Evolutionary conservation across 2,329 filamentous ascomycete species (phyloP).

Genomic region (Botryotinia convoluta): DNA sequence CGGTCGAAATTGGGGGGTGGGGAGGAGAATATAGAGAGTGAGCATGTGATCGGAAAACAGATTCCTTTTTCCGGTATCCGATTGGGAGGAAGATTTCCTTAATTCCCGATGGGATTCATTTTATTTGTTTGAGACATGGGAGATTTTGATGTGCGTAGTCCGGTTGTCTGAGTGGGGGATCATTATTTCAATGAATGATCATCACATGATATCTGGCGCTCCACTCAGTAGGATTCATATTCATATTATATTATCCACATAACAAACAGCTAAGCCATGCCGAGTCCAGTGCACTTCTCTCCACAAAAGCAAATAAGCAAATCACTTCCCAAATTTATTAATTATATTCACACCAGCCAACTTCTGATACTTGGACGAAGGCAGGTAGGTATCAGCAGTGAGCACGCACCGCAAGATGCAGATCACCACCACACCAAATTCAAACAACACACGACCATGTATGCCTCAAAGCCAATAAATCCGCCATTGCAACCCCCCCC

Average conservation of each 20-base stretch:
- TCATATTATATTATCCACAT: neutral
- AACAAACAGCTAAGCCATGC: neutral
- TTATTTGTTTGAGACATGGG: neutral
- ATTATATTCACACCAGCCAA: neutral
- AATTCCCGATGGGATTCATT: neutral
- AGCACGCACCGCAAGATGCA: neutral
- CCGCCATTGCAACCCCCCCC: neutral
- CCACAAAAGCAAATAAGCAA: neutral
- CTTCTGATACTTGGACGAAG: neutral
- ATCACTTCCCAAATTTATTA: neutral
- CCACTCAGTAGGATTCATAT: too few species aligned
- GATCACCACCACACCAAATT: neutral
- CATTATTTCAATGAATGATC: neutral
- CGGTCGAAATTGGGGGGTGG: neutral
- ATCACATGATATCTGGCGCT: neutral
- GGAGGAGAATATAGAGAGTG: neutral
- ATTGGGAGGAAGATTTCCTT: neutral
- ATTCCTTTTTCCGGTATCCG: neutral
- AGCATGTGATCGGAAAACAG: neutral
- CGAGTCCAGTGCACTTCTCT: neutral
- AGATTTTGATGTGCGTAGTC: neutral
- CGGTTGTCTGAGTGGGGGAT: neutral
- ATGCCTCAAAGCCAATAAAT: neutral
- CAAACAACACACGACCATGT: neutral
- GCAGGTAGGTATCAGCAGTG: neutral